These are phyloP conservation scores for Juglanconis oblonga DNA, from an alignment of 2,329 filamentous ascomycete genomes.

Conservation along the genomic window DNA sequence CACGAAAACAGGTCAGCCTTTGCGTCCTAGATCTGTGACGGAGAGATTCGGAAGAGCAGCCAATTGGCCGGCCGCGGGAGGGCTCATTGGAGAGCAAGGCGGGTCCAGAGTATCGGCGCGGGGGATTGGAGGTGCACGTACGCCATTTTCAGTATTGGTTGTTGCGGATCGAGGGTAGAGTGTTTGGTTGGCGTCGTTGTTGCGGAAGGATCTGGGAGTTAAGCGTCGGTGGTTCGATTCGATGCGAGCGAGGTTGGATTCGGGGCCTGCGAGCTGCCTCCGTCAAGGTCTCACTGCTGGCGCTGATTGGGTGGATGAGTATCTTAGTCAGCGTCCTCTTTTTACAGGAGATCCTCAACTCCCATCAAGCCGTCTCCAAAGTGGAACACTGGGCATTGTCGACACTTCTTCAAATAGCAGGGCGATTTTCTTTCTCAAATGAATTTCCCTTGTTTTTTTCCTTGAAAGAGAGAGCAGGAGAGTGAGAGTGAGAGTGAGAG, in stretches of 20 bases:
- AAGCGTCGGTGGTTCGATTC: slow-evolving; percentile 13
- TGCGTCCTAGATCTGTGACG: neutral
- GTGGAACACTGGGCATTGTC: neutral
- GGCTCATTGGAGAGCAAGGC: neutral
- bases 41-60: slow-evolving; percentile 8
- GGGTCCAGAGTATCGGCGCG: neutral
- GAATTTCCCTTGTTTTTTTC: neutral
- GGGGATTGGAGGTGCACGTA: slow-evolving; percentile 21
- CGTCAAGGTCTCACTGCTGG: neutral
- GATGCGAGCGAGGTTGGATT: neutral
- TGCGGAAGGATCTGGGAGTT: slow-evolving; percentile 1
- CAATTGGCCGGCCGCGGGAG: slow-evolving; percentile 2
- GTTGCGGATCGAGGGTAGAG: slow-evolving; percentile 19
- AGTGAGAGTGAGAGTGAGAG: neutral
- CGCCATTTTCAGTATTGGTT: slow-evolving; percentile 27
- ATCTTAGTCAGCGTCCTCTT: neutral
- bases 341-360: neutral
- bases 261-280: neutral
- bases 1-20: slow-evolving; percentile 26
- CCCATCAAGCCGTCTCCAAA: neutral
- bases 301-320: neutral
- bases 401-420: neutral
- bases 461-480: neutral
- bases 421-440: neutral
- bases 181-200: slow-evolving; percentile 23